A percentile compares a stretch with the other conserved stretches of the same genome.
phyloP scores from a whole-genome alignment of 495 filamentous ascomycete species.

The Cercophora samala region DNA sequence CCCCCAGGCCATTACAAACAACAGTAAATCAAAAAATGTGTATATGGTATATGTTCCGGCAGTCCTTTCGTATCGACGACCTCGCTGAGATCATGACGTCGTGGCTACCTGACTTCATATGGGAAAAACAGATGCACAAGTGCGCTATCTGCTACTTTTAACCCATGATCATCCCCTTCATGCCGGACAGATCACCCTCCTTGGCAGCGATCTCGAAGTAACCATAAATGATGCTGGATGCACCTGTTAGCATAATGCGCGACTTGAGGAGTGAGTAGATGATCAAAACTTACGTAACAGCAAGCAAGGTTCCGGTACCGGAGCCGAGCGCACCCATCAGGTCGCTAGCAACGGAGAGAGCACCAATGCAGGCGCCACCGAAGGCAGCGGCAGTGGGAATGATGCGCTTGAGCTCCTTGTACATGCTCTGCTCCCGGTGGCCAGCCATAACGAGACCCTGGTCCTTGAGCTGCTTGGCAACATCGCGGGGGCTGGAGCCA shows the following conservation, averaged over 20 bases:
- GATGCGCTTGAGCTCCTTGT: conserved; percentile 98
- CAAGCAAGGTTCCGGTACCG: conserved; percentile 95
- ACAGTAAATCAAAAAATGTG: conserved; percentile 25
- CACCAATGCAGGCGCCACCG: conserved; percentile 98
- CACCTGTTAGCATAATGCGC: conserved; percentile 26
- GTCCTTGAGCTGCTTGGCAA: conserved; percentile 99
- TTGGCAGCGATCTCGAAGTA: conserved; percentile 99
- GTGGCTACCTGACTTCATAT: conserved; percentile 9
- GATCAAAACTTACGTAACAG: conserved; percentile 81
- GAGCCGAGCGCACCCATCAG: conserved; percentile 94
- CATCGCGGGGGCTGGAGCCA: conserved; percentile 92
- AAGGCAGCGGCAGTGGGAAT: conserved; percentile 98
- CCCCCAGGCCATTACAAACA: conserved; percentile 21
- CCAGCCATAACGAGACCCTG: conserved; percentile 99
- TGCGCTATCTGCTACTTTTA: conserved; percentile 28
- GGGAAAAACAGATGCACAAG: neutral
- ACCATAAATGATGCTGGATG: conserved; percentile 85
- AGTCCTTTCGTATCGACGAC: neutral
- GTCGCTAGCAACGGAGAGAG: conserved; percentile 90
- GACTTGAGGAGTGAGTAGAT: neutral
- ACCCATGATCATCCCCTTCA: conserved; percentile 83
- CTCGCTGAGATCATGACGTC: conserved; percentile 6
- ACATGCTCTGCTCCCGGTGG: conserved; percentile 99
- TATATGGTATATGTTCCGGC: neutral
- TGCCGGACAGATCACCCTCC: conserved; percentile 88